These are phyloP conservation scores for Tuber brumale DNA, from an alignment of 495 filamentous ascomycete species.

Conservation along the genomic window DNA sequence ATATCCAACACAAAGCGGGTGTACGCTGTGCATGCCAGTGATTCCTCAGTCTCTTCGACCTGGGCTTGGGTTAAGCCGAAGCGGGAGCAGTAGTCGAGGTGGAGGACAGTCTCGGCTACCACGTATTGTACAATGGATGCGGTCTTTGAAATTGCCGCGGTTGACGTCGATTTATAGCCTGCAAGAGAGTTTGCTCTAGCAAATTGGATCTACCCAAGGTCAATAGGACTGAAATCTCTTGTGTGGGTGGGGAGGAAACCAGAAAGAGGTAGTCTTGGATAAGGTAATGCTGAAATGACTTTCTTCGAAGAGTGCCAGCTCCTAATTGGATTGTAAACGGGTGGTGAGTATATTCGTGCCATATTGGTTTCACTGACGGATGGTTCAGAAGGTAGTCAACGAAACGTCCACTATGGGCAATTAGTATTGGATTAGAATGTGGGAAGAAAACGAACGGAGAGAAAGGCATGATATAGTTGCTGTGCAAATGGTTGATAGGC, in stretches of 20 bases:
- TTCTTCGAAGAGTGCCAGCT: conserved; percentile 61
- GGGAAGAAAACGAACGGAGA: conserved; percentile 56
- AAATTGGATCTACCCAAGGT: conserved; percentile 62
- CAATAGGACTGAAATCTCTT: background rate
- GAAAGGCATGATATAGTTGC: conserved; percentile 70
- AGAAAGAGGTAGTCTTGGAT: conserved; percentile 87
- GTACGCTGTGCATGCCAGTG: conserved; percentile 63
- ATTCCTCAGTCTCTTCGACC: conserved; percentile 64
- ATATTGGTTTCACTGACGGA: conserved; percentile 61
- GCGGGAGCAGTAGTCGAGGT: conserved; percentile 68
- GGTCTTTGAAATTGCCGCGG: conserved; percentile 68
- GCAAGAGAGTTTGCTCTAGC: conserved; percentile 75
- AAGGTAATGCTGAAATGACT: conserved; percentile 76
- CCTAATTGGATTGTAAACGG: conserved; percentile 72
- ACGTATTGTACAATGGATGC: conserved; percentile 68
- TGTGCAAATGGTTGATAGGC: conserved; percentile 92
- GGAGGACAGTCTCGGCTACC: conserved; percentile 69
- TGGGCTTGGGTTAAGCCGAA: conserved; percentile 73
- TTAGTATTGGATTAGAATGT: conserved; percentile 19
- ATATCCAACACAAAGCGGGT: conserved; percentile 75
- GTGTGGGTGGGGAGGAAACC: conserved; percentile 46
- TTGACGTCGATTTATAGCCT: conserved; percentile 68
- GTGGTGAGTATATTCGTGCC: conserved; percentile 70
- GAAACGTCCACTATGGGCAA: conserved; percentile 59
- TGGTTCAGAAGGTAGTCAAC: conserved; percentile 76